A percentile compares a stretch with the other conserved stretches of the same genome.
Conservation (phyloP, 2,329 filamentous ascomycete species). For the Emmonsia crescens region DNA sequence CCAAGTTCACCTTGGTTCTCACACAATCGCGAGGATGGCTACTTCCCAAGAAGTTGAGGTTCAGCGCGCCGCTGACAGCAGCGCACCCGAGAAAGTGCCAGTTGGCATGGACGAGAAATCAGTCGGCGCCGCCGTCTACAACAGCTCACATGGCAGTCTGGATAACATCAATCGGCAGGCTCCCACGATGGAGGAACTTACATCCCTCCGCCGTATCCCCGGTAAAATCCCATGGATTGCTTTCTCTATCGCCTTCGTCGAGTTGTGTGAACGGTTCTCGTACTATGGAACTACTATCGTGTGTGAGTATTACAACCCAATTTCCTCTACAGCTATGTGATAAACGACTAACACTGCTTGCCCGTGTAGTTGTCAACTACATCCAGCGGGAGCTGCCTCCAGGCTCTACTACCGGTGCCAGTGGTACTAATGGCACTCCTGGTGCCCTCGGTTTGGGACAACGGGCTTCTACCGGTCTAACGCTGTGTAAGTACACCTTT, state of each 20-base stretch:
- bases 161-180: constrained; percentile 8
- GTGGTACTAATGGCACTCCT: constrained; percentile 35
- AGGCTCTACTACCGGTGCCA: constrained; percentile 45
- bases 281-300: constrained; percentile 64
- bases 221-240: constrained; percentile 49
- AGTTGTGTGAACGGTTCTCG: constrained; percentile 65
- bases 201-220: constrained; percentile 25
- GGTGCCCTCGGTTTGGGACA: constrained; percentile 51
- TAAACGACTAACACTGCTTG: neutral
- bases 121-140: constrained; percentile 1
- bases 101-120: constrained; percentile 10
- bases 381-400: constrained; percentile 46
- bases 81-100: neutral
- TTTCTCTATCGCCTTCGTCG: constrained; percentile 61
- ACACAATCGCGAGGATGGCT: constrained; percentile 1
- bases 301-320: constrained; percentile 37
- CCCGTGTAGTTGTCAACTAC: constrained; percentile 47
- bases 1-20: neutral
- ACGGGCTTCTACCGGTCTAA: constrained; percentile 42
- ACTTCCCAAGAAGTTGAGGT: neutral
- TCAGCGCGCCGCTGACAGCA: neutral
- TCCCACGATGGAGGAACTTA: constrained; percentile 27
- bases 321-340: neutral
- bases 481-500: constrained; percentile 31
- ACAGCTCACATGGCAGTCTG: constrained; percentile 10